phyloP scores from a whole-genome alignment of 2,329 filamentous ascomycete species.

The Epichloe aotearoae region DNA sequence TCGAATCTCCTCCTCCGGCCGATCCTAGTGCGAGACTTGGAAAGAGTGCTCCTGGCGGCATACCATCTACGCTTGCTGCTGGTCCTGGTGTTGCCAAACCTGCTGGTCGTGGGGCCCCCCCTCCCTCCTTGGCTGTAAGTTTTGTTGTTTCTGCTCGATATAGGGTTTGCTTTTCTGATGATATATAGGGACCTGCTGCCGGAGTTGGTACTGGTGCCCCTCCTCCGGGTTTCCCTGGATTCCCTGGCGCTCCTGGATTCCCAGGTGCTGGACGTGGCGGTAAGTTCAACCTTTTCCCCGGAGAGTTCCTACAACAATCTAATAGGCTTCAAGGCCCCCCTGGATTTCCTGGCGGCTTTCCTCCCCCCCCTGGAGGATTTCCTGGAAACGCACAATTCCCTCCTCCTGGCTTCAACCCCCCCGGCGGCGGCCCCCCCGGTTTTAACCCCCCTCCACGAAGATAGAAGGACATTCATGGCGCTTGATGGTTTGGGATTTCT shows the following conservation, averaged over 20 bases:
- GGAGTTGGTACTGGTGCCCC: slow-evolving; percentile 66
- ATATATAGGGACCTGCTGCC: slow-evolving; percentile 57
- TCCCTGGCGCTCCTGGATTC: slow-evolving; percentile 35
- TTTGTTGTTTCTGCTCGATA: not conserved
- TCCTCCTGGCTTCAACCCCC: slow-evolving; percentile 14
- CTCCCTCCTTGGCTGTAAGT: slow-evolving; percentile 61
- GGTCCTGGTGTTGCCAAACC: slow-evolving; percentile 86
- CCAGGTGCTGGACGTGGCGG: slow-evolving; percentile 39
- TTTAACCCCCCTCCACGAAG: slow-evolving; percentile 64
- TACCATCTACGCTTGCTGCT: slow-evolving; percentile 57
- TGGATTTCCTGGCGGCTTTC: slow-evolving; percentile 36
- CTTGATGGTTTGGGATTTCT: slow-evolving; percentile 13
- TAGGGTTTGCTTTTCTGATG: slow-evolving; percentile 10
- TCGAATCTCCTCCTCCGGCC: slow-evolving; percentile 88
- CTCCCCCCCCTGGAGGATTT: slow-evolving; percentile 30
- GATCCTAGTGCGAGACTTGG: slow-evolving; percentile 86
- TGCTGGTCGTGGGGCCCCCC: slow-evolving; percentile 63
- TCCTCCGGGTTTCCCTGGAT: slow-evolving; percentile 44
- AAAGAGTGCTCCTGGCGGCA: slow-evolving; percentile 55
- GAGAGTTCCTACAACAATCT: slow-evolving; percentile 12
- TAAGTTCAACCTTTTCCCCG: slow-evolving; percentile 23
- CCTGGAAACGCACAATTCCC: slow-evolving; percentile 15
- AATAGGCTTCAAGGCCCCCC: slow-evolving; percentile 28
- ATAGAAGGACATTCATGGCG: slow-evolving; percentile 23
- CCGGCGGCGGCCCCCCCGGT: slow-evolving; percentile 36